phyloP scores from a whole-genome alignment of 768 basidiomycete genomes.

The Podaxis sp. region DNA sequence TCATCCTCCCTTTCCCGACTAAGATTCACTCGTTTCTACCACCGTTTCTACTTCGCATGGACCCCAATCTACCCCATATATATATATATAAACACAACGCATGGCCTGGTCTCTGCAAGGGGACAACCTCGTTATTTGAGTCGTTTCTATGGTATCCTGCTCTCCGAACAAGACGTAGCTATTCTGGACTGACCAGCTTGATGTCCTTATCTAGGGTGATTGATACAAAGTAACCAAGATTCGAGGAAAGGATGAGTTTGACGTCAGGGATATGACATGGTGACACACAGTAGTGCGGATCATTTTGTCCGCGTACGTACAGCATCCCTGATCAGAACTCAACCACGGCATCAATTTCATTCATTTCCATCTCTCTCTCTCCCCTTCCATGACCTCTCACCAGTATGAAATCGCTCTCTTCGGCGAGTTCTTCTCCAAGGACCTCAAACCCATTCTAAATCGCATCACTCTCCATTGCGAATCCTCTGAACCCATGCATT shows the following conservation, averaged over 20 bases:
- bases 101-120: not conserved
- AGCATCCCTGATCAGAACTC: not conserved
- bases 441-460: slow-evolving; percentile 74
- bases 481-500: slow-evolving; percentile 68
- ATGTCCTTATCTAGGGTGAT: not conserved
- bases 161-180: not conserved
- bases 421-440: slow-evolving; percentile 75
- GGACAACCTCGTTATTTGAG: not conserved
- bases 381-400: slow-evolving; percentile 44
- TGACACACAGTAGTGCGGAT: not conserved
- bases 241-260: not conserved
- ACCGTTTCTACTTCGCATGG: not conserved
- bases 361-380: slow-evolving; percentile 5
- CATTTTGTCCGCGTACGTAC: not conserved
- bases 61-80: not conserved
- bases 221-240: not conserved
- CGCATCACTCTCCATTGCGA: slow-evolving; percentile 80
- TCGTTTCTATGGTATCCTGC: not conserved
- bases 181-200: not conserved
- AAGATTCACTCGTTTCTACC: not conserved
- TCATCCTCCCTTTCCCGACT: not conserved
- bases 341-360: not conserved
- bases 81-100: not conserved
- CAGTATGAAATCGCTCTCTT: slow-evolving; percentile 80
- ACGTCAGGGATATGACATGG: not conserved